Evolutionary conservation across 495 filamentous ascomycete genomes (phyloP).

Genomic region (Collariella sp.): DNA sequence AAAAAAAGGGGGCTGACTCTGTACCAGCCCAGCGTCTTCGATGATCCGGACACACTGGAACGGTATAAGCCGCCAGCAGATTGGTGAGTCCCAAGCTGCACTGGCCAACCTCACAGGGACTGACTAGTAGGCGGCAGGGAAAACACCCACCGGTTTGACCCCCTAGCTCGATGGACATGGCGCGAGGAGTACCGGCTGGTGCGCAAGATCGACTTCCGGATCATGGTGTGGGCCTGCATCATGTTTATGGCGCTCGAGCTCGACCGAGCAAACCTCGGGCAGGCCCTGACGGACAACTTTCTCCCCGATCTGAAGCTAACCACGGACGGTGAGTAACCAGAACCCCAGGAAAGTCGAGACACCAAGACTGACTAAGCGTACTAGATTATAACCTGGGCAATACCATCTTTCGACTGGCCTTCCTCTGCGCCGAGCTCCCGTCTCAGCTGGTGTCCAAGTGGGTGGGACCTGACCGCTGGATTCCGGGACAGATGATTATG

Average conservation of each 20-base stretch:
- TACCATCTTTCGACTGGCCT: constrained; percentile 61
- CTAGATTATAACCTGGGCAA: constrained; percentile 66
- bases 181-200: constrained; percentile 31
- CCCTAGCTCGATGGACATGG: constrained; percentile 37
- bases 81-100: constrained; percentile 23
- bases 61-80: constrained; percentile 31
- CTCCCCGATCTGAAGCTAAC: constrained; percentile 27
- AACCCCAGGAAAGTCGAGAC: background rate
- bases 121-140: constrained; percentile 27
- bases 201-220: constrained; percentile 34
- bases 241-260: constrained; percentile 81
- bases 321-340: constrained; percentile 26
- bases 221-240: constrained; percentile 56
- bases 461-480: constrained; percentile 77
- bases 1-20: background rate
- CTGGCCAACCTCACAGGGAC: background rate
- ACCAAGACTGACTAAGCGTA: background rate
- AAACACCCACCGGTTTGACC: constrained; percentile 38
- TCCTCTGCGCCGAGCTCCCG: constrained; percentile 64
- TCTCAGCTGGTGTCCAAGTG: constrained; percentile 70
- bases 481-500: constrained; percentile 69
- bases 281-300: constrained; percentile 36
- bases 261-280: constrained; percentile 58
- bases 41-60: constrained; percentile 30
- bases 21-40: constrained; percentile 37